Base-by-base conservation (phyloP, 768 basidiomycete species). In the Russula brevipes region DNA sequence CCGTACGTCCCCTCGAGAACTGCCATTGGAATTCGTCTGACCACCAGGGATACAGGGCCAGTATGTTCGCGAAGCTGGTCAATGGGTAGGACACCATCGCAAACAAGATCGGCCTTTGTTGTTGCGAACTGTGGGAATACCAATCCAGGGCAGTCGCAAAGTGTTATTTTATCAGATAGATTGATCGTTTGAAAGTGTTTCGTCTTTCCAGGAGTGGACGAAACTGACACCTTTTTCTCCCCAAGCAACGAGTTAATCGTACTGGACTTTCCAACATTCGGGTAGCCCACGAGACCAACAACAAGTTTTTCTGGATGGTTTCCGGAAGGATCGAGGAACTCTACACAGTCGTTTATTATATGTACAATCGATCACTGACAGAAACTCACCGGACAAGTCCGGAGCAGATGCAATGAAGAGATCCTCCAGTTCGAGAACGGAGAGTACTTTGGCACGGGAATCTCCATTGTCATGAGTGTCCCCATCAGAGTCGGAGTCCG, bases 131-230 rank as follows among this genome's bases (percentile, higher is more conserved):
- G 97, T 6, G 97, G 97, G 72, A 98, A 98, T 42, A 99, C 97
- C 41, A 98, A 78, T 71, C 97, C 97, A 17, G 97, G 97, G 76
- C 97, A 99, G 76, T 99, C 97, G 69, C 95, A 98, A 19, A 99
- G 83, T 51, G 88, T 79, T 46, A 98, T 88, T 3, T 85, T 79
- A 17, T 88, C 84, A 11, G 94, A 94, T n/a, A 99, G 82, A 70
- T 93, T 85, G 69, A 98, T 94, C 0, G 97, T 98, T 75, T 99
- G 97, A 77, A 98, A 98, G 75, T 99, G 96, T 72, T 99, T 99
- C 14, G 97, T 99, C 77, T 98, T 91, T 66, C 97, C 97, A 0
- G 97, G 97, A 0, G 97, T 99, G 0, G 96, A 87, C 4, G 96
- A 98, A 33, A 99, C 97, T 72, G 94, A 97, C 66, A 99, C 97